phyloP scores from a whole-genome alignment of 2,329 filamentous ascomycete species.

The Lizonia empirigonia region DNA sequence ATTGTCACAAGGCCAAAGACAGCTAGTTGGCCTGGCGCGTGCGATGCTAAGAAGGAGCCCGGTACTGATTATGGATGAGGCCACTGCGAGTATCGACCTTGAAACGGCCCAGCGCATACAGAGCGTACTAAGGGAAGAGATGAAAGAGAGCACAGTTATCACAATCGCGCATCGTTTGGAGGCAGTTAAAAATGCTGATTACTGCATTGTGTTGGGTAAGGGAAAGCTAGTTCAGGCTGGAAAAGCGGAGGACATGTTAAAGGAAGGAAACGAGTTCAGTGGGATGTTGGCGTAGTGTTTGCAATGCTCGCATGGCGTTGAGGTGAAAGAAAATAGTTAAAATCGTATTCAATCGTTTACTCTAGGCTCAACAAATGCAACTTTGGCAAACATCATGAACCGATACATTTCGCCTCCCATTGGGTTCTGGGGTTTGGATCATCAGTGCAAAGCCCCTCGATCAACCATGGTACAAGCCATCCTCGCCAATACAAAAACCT shows the following conservation, averaged over 20 bases:
- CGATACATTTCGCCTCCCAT: no score
- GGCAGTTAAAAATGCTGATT: slow-evolving; percentile 65
- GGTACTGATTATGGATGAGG: slow-evolving; percentile 70
- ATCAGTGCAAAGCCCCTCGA: no score
- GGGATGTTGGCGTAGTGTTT: slow-evolving; percentile 37
- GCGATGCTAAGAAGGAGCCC: slow-evolving; percentile 65
- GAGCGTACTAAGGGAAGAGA: slow-evolving; percentile 60
- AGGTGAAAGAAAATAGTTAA: background rate
- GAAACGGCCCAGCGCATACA: slow-evolving; percentile 65
- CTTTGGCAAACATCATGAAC: no score
- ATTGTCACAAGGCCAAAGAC: slow-evolving; percentile 68
- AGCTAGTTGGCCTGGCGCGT: slow-evolving; percentile 68
- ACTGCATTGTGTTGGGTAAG: slow-evolving; percentile 60
- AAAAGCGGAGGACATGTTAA: slow-evolving; percentile 43
- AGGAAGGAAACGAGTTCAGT: slow-evolving; percentile 41
- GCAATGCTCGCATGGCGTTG: background rate
- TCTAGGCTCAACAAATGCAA: no score
- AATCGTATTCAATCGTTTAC: no score
- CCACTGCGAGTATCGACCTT: slow-evolving; percentile 68
- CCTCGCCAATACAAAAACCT: background rate
- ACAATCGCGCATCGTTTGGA: slow-evolving; percentile 69
- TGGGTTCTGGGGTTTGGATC: no score
- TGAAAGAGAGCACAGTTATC: slow-evolving; percentile 65
- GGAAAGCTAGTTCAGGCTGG: slow-evolving; percentile 53
- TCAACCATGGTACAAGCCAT: background rate